Evolutionary conservation across 2,329 filamentous ascomycete species (phyloP), one percentile per base, ranked within the genome.

Genomic region (Orbilia javanica): DNA sequence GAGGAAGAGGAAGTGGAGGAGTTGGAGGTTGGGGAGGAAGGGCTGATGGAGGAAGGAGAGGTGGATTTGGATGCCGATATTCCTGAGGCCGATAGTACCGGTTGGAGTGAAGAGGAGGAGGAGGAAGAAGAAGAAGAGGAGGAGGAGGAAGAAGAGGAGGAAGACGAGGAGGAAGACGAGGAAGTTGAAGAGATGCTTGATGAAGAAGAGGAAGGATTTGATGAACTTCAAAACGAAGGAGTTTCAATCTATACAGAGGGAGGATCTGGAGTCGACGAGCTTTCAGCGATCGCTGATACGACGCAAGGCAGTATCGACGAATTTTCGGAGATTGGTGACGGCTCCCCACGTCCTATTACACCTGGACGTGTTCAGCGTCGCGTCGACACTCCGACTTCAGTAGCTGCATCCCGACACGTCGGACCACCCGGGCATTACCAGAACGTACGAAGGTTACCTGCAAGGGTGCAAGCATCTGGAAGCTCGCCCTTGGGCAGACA

Each of bases 21-120:
- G 83, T 86, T 88, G 34, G 87, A 88, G 65, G 86, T 86, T 15
- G 89, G 89, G 20, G 84, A 85, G 31, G 85, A 84, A 8, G 84
- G 82, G 31, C 82, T 83, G 82, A 85, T 90, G 79, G 87, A 89
- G 68, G 87, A 85, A 18, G 86, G 84, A 50, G 84, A 85, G 72
- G 84, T 86, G 42, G 91, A 93, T 84, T 84, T 93, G 68, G 92
- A 94, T 80, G 91, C 92, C 77, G 91, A 93, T 63, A 90, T 93
- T 18, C 91, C 91, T 0, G 90, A 92, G 81, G 91, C 87, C 13
- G 81, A 85, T 80, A 81, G 76, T 18, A 82, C 82, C 65, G 71
- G 83, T 53, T 57, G 79, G 74, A 80, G 80, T 29, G 79, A 83
- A 76, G 80, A 84, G 79, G 80, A 82, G 53, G 76, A 82, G 3